Evolutionary conservation across 2,329 filamentous ascomycete species (phyloP).

Genomic region (Ceratocystis albifundus): DNA sequence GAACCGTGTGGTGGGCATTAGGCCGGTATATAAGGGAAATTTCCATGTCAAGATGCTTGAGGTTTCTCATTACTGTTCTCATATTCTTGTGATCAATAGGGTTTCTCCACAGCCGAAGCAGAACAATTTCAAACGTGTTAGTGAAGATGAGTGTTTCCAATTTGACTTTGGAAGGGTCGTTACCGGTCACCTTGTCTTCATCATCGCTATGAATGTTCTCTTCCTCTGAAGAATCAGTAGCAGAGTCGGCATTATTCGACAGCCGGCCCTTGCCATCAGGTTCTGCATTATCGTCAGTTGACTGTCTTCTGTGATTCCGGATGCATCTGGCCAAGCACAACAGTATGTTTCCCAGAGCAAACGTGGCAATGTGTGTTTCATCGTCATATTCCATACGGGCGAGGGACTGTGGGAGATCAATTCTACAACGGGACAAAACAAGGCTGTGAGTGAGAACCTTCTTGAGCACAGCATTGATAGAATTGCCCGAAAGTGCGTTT

Average conservation of each 20-base stretch:
- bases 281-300: not conserved
- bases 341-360: not conserved
- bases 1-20: not conserved
- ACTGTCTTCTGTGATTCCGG: not conserved
- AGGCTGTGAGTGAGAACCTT: not conserved
- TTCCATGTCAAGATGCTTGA: constrained; percentile 38
- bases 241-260: not conserved
- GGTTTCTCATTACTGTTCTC: constrained; percentile 32
- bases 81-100: constrained; percentile 42
- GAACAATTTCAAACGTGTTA: not conserved
- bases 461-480: not conserved
- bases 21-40: constrained; percentile 24
- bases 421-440: not conserved
- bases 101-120: constrained; percentile 37
- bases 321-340: not conserved
- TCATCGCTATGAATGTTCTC: not conserved
- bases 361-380: not conserved
- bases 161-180: not conserved
- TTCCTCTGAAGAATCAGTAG: not conserved
- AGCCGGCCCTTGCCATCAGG: too few relatives aligned
- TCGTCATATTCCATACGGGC: not conserved
- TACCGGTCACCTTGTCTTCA: not conserved
- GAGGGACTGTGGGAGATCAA: not conserved
- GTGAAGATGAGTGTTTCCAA: not conserved
- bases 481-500: not conserved